A percentile compares a stretch with the other conserved stretches of the same genome.
Evolutionary conservation across 2,329 filamentous ascomycete species (phyloP).

Genomic region (Didymella pinodella): DNA sequence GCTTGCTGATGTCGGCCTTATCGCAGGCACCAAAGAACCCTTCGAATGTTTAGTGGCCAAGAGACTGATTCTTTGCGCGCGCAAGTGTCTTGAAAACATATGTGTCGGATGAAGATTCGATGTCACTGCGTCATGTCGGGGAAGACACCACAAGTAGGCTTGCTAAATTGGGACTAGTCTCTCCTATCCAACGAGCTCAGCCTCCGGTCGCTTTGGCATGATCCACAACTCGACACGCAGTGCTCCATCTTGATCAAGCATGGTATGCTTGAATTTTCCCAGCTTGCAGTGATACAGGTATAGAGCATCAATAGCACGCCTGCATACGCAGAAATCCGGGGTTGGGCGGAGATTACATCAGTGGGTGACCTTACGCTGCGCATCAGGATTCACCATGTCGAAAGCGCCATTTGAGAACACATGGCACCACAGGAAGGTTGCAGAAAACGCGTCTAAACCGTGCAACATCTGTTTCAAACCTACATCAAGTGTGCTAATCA

Average conservation of each 20-base stretch:
- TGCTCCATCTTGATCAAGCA: no score
- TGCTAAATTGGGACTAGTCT: constrained; percentile 1
- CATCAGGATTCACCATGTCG: constrained; percentile 1
- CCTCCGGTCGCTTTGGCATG: not conserved
- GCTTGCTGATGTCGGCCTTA: not conserved
- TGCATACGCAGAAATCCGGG: not conserved
- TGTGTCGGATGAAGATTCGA: constrained; percentile 13
- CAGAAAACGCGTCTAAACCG: constrained; percentile 80
- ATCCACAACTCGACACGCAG: not conserved
- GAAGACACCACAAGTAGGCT: constrained; percentile 3
- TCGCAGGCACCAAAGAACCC: not conserved
- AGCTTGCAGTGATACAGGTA: no score
- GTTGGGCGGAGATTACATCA: not conserved
- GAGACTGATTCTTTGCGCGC: not conserved
- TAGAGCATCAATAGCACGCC: not conserved
- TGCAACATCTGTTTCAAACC: constrained; percentile 95
- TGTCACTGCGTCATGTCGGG: constrained; percentile 16
- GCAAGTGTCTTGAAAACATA: constrained; percentile 23
- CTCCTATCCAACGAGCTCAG: not conserved
- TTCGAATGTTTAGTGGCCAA: not conserved
- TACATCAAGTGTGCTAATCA: constrained; percentile 85
- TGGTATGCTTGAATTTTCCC: no score
- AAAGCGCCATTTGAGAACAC: constrained; percentile 68
- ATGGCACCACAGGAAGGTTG: constrained; percentile 86
- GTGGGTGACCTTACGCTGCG: not conserved